A percentile compares a stretch with the other conserved stretches of the same genome.
These are phyloP conservation scores for Mycena maculata DNA, from an alignment of 768 basidiomycete species.

Conservation along the genomic window DNA sequence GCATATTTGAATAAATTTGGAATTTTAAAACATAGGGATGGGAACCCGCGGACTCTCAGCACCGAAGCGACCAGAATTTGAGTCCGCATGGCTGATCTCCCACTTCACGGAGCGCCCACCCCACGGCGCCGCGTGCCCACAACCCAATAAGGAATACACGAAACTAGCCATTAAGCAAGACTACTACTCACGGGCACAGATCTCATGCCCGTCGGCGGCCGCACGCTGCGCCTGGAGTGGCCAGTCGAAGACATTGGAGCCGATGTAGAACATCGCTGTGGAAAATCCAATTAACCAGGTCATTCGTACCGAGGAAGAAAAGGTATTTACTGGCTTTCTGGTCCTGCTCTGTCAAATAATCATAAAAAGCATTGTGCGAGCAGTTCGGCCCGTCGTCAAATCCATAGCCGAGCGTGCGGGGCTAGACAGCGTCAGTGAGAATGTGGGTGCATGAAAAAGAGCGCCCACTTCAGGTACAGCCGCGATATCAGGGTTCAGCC, in stretches of 20 bases:
- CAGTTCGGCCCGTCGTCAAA: conserved; percentile 79
- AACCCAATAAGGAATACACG: background rate
- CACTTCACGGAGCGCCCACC: too few species aligned
- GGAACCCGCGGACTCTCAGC: too few species aligned
- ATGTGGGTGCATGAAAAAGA: background rate
- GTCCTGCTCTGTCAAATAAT: conserved; percentile 60
- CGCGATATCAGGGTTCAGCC: conserved; percentile 57
- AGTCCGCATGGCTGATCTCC: too few species aligned
- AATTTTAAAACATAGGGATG: background rate
- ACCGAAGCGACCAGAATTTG: too few species aligned
- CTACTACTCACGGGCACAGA: conserved; percentile 70
- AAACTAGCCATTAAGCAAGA: too few species aligned
- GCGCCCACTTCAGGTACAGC: conserved; percentile 59
- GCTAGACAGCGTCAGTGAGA: conserved; percentile 45
- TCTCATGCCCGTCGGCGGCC: conserved; percentile 65
- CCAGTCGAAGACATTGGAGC: conserved; percentile 68
- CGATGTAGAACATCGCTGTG: conserved; percentile 72
- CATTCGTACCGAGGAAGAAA: background rate
- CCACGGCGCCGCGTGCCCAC: too few species aligned
- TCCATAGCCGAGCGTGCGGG: conserved; percentile 65
- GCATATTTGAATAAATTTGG: background rate
- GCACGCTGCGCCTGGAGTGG: conserved; percentile 67
- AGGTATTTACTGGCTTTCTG: conserved; percentile 68
- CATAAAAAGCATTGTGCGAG: conserved; percentile 72
- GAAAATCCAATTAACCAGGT: background rate